Evolutionary conservation across 208 protist genomes (phyloP), one percentile per base, ranked within the genome.

Genomic region (Strigomonas culicis): DNA sequence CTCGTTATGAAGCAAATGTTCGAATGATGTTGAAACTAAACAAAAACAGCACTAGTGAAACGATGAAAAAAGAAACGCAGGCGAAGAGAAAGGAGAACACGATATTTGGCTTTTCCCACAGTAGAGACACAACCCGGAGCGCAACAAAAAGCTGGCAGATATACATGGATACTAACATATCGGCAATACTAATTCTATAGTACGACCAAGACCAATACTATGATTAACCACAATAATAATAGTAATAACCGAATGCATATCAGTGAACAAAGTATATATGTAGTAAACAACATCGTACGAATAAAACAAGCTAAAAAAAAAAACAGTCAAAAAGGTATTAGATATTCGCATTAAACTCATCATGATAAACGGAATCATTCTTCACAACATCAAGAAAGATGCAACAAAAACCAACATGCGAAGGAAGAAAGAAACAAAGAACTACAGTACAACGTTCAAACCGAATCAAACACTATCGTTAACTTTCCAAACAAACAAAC

Each of bases 331-430:
- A 36, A 72, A 61, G 39, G 36, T 11, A 28, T 30, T 24, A 30
- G 15, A 58, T 58, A 55, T 32, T 32, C 27, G 59, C 39, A 46
- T 46, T 46, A 46, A 17, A 46, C 10, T 46, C 17, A 46, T 46
- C 11, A 46, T 46, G 10, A 46, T 46, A 17, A 10, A 46, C 10
- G 39, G 10, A 46, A 46, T 46, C 10, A 46, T 46, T 46, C 22
- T 19, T 19, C 59, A 72, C 15, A 11, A 41, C 34, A 58, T 57
- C 65, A 57, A 28, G 63, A 68, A 69, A 47, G 68, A 60, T 24
- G 44, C 27, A 66, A 61, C 27, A 71, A 62, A 72, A 52, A 58
- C 4, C n/a, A 41, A 61, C 24, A 36, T 31, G 43, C 28, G 22
- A 32, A 59, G 49, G 28, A 27, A 69, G 32, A 50, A 41, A 66